These are phyloP conservation scores for Tylopilus subfusipes DNA, from an alignment of 768 basidiomycete species.

Conservation along the genomic window DNA sequence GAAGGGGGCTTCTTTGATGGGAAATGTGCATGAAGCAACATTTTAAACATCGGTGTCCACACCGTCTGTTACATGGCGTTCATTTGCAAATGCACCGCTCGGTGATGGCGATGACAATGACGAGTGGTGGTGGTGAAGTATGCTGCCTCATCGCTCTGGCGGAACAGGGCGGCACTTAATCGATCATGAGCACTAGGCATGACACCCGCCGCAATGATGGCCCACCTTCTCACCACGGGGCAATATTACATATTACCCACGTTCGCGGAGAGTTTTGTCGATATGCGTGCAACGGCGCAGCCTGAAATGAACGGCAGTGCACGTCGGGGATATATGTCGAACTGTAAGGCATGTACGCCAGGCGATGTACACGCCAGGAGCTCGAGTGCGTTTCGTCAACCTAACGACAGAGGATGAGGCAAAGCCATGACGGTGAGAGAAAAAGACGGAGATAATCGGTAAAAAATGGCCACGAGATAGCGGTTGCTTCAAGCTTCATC, in stretches of 20 bases:
- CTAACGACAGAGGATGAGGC: constrained; percentile 21
- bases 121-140: constrained; percentile 20
- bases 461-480: constrained; percentile 6
- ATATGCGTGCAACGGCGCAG: constrained; percentile 24
- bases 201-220: constrained; percentile 23
- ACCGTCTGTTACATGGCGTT: constrained; percentile 17
- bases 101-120: constrained; percentile 25
- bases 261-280: constrained; percentile 20
- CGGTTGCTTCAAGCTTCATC: constrained; percentile 1
- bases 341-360: constrained; percentile 21
- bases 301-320: constrained; percentile 16
- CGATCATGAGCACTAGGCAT: constrained; percentile 17
- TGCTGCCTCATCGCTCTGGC: constrained; percentile 22
- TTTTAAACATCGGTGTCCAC: constrained; percentile 21
- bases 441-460: constrained; percentile 10
- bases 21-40: constrained; percentile 10
- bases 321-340: constrained; percentile 12
- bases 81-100: constrained; percentile 21
- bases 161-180: constrained; percentile 20
- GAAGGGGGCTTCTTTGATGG: constrained; percentile 22
- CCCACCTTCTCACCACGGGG: constrained; percentile 20
- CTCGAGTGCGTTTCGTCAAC: constrained; percentile 15
- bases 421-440: constrained; percentile 15
- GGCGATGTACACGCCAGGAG: constrained; percentile 23
- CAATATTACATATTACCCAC: constrained; percentile 27